phyloP scores from a whole-genome alignment of 805 yeast species.

The Starmera quercuum region DNA sequence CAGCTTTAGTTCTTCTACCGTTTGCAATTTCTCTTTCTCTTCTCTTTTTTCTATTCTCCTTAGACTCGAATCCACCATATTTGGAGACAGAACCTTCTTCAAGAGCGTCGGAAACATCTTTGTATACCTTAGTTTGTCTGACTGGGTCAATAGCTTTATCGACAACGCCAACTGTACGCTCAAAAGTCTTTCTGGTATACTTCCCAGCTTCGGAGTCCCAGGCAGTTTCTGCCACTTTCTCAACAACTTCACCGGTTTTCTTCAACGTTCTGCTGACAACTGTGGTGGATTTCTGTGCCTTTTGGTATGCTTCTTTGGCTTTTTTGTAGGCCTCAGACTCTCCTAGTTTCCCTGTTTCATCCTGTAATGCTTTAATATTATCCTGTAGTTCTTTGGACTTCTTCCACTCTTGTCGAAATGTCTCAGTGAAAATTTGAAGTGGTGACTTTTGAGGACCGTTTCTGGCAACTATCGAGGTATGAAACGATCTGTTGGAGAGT shows the following conservation, averaged over 20 bases:
- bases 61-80: constrained; percentile 88
- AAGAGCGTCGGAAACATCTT: constrained; percentile 80
- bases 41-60: constrained; percentile 70
- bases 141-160: constrained; percentile 90
- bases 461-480: constrained; percentile 7
- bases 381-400: constrained; percentile 86
- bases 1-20: constrained; percentile 58
- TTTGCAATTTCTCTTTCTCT: constrained; percentile 54
- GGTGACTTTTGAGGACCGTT: constrained; percentile 58
- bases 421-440: constrained; percentile 84
- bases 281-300: constrained; percentile 67
- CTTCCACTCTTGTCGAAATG: constrained; percentile 86
- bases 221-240: constrained; percentile 80
- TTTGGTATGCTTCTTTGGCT: constrained; percentile 88
- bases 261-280: constrained; percentile 68
- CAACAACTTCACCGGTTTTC: constrained; percentile 91
- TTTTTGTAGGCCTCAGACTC: constrained; percentile 89
- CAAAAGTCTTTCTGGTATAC: constrained; percentile 81
- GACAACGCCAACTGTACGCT: constrained; percentile 73
- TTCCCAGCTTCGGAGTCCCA: constrained; percentile 95
- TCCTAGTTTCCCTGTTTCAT: constrained; percentile 90
- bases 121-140: constrained; percentile 80
- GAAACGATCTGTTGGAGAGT: constrained; percentile 14
- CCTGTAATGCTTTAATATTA: constrained; percentile 88
- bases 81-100: constrained; percentile 85